Percentiles rank a stretch among this genome's conserved stretches.
Conservation (phyloP, 768 basidiomycete species). For the Suillus bovinus region DNA sequence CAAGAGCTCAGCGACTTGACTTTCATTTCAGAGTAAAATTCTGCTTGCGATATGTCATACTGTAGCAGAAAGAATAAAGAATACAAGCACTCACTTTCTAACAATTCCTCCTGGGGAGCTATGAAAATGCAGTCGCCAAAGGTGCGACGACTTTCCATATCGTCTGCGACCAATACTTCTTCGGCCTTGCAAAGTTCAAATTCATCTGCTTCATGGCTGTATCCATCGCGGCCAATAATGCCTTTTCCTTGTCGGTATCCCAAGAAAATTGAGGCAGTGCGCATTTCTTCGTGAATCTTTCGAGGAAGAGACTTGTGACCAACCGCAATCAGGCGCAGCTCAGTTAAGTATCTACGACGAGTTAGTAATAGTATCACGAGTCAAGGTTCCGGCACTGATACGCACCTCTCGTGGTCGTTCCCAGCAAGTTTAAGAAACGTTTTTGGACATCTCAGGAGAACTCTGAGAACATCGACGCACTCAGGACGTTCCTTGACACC, state of each 20-base stretch:
- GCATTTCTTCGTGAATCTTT: conserved; percentile 52
- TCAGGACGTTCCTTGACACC: conserved; percentile 85
- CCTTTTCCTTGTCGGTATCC: conserved; percentile 49
- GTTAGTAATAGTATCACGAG: conserved; percentile 10
- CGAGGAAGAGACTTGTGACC: conserved; percentile 53
- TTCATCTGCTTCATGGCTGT: conserved; percentile 26
- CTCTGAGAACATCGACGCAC: conserved; percentile 70
- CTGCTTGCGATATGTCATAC: conserved; percentile 31
- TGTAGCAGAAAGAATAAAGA: neutral
- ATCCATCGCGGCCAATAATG: neutral
- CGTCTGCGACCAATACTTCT: conserved; percentile 79
- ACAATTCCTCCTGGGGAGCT: conserved; percentile 82
- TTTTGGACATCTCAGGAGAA: conserved; percentile 61
- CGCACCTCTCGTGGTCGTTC: conserved; percentile 57
- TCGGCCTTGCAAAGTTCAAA: conserved; percentile 66
- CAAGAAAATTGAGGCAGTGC: conserved; percentile 63
- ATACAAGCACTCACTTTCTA: conserved; percentile 58
- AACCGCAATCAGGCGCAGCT: conserved; percentile 78
- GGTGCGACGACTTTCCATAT: conserved; percentile 71
- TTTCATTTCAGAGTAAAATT: conserved; percentile 73
- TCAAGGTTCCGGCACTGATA: neutral
- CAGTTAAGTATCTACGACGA: conserved; percentile 64
- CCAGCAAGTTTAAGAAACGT: conserved; percentile 66
- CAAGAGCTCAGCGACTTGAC: conserved; percentile 66
- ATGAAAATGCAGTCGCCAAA: conserved; percentile 72